Percentiles rank a stretch among this genome's conserved stretches.
These are phyloP conservation scores for Terfezia claveryi DNA, from an alignment of 495 filamentous ascomycete genomes.

Conservation along the genomic window DNA sequence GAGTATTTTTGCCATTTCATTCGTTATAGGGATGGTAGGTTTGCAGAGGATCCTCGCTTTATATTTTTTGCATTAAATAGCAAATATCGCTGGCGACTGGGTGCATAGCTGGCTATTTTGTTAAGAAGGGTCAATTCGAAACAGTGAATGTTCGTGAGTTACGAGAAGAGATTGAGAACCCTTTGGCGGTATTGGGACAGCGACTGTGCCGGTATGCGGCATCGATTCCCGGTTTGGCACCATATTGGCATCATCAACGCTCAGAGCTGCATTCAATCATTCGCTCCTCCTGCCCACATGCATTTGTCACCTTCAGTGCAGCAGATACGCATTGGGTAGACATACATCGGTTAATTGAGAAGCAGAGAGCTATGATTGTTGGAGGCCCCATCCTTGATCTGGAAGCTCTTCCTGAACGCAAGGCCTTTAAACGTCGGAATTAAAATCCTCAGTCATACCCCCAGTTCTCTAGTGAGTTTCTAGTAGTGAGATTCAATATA, in stretches of 20 bases:
- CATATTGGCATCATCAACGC: neutral
- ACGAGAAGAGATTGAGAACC: too few species aligned
- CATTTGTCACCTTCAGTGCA: neutral
- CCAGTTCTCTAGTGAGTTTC: neutral
- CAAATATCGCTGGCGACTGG: too few species aligned
- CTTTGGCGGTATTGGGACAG: too few species aligned
- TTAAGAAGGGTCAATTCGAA: too few species aligned
- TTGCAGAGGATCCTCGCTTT: too few species aligned
- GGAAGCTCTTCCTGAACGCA: neutral
- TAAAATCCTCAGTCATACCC: neutral
- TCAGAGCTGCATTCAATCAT: neutral
- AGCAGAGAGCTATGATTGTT: neutral
- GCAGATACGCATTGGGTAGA: neutral
- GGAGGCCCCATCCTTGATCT: neutral
- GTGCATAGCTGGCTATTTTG: too few species aligned
- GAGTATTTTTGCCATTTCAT: too few species aligned
- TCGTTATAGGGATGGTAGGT: too few species aligned
- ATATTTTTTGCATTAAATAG: too few species aligned
- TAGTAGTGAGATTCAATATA: neutral
- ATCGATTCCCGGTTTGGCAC: neutral
- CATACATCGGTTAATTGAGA: neutral
- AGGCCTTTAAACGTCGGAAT: neutral
- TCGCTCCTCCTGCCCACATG: neutral
- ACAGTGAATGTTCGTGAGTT: too few species aligned
- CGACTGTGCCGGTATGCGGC: too few species aligned